Conservation (phyloP, 108 stramenopile species). For the Fragilaria radians region DNA sequence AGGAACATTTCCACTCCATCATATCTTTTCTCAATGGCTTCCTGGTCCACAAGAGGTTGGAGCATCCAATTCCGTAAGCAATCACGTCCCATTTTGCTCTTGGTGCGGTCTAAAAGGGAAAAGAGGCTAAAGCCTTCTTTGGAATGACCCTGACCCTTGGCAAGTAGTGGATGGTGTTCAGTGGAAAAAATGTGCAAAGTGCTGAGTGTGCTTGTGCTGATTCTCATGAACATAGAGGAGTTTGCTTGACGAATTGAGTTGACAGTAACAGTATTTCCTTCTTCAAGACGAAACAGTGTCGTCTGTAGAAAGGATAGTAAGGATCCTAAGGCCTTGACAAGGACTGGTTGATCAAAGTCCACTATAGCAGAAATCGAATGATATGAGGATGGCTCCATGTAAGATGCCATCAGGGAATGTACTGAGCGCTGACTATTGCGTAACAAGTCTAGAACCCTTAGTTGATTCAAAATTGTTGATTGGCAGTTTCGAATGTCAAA, state of each 20-base stretch:
- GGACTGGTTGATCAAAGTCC: conserved; percentile 71
- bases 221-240: conserved; percentile 45
- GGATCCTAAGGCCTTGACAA: conserved; percentile 69
- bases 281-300: conserved; percentile 66
- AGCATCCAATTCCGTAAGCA: conserved; percentile 88
- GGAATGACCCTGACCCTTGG: conserved; percentile 28
- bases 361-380: conserved; percentile 70
- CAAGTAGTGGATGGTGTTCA: conserved; percentile 66
- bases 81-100: conserved; percentile 69
- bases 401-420: neutral
- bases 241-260: conserved; percentile 45
- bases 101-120: conserved; percentile 83
- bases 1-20: conserved; percentile 84
- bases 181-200: conserved; percentile 76
- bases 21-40: conserved; percentile 54
- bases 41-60: conserved; percentile 57
- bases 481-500: conserved; percentile 66
- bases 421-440: conserved; percentile 4
- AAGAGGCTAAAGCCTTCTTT: conserved; percentile 94
- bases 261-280: conserved; percentile 54
- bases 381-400: conserved; percentile 22
- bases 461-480: conserved; percentile 58
- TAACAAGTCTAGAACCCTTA: conserved; percentile 58
- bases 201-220: conserved; percentile 49
- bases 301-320: conserved; percentile 61